Evolutionary conservation across 23 red algal genomes (phyloP), one percentile per base, ranked within the genome.

Genomic region (Agarophyton chilense): DNA sequence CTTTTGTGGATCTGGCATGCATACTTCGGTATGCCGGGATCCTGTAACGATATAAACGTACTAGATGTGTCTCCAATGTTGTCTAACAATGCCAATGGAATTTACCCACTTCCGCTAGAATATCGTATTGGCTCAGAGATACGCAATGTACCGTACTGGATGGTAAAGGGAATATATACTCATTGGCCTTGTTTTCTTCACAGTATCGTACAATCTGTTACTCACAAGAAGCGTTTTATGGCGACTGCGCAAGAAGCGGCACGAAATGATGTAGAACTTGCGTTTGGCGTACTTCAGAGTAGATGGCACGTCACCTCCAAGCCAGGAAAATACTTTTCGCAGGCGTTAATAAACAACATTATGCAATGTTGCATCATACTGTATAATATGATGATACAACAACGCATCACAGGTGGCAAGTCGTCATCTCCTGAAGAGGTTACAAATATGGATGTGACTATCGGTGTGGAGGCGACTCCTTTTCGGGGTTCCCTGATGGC

Each of bases 1-100:
- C 47, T 12, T 51, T 28, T 75, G 4, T 83, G 79, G 60, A 84
- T 92, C 33, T 92, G 89, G 89, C 89, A 92, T 41, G 0, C 31
- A 13, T 82, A 74, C 68, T 75, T 92, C 56, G 67, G 89, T 10
- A 41, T 72, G 26, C 65, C 89, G 19, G 78, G 66, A 28, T 38
- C 51, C 52, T 6, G 34, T 10, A 92, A 92, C 47, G 89, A 84
- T 44, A 78, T 92, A 17, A 81, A 83, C 21, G 34, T 92, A 47
- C 49, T 92, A 17, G 24, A 84, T 10, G 54, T 36, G 8, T 91
- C 87, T 18, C 52, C 38, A 9, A 26, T 91, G 18, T 14, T 40
- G 12, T 16, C 26, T 10, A 50, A 63, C 8, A 84, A 77, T 35
- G 65, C 54, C n/a, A 67, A 56, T 1, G 78, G 78, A 11, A 51